Base-by-base conservation (phyloP, 2,329 filamentous ascomycete genomes). In the Pseudofabraea citricarpa region DNA sequence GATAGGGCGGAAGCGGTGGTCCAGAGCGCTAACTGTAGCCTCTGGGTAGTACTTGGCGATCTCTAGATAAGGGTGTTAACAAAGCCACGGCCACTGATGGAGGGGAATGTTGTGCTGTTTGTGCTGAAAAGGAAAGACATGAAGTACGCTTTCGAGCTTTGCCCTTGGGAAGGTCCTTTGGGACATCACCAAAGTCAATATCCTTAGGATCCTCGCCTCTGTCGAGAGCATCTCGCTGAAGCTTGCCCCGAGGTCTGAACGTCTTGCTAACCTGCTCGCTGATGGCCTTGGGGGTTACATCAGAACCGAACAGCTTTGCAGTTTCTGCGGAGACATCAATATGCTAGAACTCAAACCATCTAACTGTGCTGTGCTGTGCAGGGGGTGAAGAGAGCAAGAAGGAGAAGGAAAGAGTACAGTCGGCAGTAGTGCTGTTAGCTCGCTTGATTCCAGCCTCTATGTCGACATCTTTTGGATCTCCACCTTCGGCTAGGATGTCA, bases 201-300 rank as follows among this genome's bases (percentile, higher is more conserved):
- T 47, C 33, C 27, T 49, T 48, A 4, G 75, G 71, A 50, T 74
- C 67, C 29, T 65, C 60, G 26, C 70, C 71, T 1, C 59, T 58
- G 16, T 61, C 61, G 10, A 71, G 66, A 2, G 71, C 68, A 1
- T 63, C 52, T 26, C 66, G 63, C 33, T 80, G 68, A 2, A 60
- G 59, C 22, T 75, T 69, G 31, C 72, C 76, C 19, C 77, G 67
- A 35, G 67, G 68, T 59, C 75, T 79, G 63, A 80, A 72, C 15
- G 59, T 18, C 32, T 36, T 50, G 2, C 77, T 70, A 52, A 81
- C 78, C 54, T 81, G 76, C 57, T 76, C 81, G 50, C 74, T 69
- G 7, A 81, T 68, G 15, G 39, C 40, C 19, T 24, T 24, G 8
- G 38, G 31, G 4, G 41, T 47, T 13, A 36, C 23, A 29, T 51